Evolutionary conservation across 1,284 basidiomycete genomes (phyloP).

Genomic region (Tranzscheliella williamsii): DNA sequence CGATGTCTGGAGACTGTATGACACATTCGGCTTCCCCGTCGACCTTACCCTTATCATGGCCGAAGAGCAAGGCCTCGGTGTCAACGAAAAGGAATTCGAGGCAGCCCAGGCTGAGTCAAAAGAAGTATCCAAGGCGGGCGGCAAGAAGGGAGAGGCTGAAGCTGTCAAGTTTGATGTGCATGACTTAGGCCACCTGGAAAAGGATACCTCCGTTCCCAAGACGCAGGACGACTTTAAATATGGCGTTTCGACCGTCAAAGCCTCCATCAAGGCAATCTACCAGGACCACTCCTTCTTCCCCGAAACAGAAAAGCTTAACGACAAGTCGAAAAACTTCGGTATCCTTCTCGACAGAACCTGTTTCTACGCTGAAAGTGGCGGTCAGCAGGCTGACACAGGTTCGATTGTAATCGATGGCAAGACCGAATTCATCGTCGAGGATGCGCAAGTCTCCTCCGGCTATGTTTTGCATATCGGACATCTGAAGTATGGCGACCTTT

Average conservation of each 20-base stretch:
- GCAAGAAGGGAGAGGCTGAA: slow-evolving; percentile 67
- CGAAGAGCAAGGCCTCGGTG: slow-evolving; percentile 81
- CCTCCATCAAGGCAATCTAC: slow-evolving; percentile 83
- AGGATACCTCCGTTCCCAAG: slow-evolving; percentile 79
- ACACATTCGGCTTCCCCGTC: slow-evolving; percentile 97
- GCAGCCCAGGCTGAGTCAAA: slow-evolving; percentile 84
- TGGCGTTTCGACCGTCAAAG: slow-evolving; percentile 70
- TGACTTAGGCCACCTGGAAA: slow-evolving; percentile 84
- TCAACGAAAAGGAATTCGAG: slow-evolving; percentile 89
- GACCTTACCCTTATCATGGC: slow-evolving; percentile 98
- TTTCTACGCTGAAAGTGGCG: slow-evolving; percentile 97
- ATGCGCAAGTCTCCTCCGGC: slow-evolving; percentile 84
- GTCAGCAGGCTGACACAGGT: slow-evolving; percentile 95
- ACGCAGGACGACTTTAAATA: slow-evolving; percentile 92
- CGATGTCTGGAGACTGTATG: slow-evolving; percentile 96
- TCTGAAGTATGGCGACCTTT: slow-evolving; percentile 75
- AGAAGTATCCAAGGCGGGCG: slow-evolving; percentile 84
- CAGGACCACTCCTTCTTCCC: slow-evolving; percentile 74
- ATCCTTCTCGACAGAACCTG: slow-evolving; percentile 90
- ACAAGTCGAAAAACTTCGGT: slow-evolving; percentile 72
- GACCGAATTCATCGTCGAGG: slow-evolving; percentile 88
- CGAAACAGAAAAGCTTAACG: slow-evolving; percentile 57
- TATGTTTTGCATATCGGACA: slow-evolving; percentile 87
- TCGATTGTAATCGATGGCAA: slow-evolving; percentile 88
- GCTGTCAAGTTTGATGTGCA: slow-evolving; percentile 92